Evolutionary conservation across 768 basidiomycete species (phyloP), one percentile per base, ranked within the genome.

Genomic region (Exidia glandulosa): DNA sequence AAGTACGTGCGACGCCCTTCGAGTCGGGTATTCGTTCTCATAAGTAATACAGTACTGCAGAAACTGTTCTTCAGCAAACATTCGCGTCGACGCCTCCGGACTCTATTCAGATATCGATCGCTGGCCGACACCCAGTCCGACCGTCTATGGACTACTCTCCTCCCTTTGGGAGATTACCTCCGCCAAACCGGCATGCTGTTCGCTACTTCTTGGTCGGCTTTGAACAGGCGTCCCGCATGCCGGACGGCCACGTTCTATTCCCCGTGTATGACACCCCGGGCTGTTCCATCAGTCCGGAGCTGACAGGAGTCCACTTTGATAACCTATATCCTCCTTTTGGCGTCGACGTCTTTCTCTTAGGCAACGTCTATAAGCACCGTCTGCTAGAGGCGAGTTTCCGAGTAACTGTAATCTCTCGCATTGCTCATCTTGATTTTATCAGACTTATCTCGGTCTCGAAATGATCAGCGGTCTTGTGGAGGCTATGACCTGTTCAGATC

Each of bases 121-220:
- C 16, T 66, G 9, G 41, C 41, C 41, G 19, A n/a, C 41, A 45
- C 23, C 41, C 41, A 14, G 41, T 55, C 27, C 66, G 66, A 33
- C 65, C 63, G 2, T 13, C 5, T 3, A 33, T 33, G 2, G 13
- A 50, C 6, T 30, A n/a, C 1, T 45, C 37, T 50, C 2, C 31
- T 14, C 63, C 66, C 52, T 27, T 58, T 16, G 59, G n/a, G 5
- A 32, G 61, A 4, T 14, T 7, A 1, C 63, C 63, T 0, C 57
- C 60, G 37, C 57, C 56, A 29, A 59, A 57, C 5, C 62, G 69
- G n/a, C 62, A 64, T 2, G 69, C 72, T 1, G 31, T 64, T 3
- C 62, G 61, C 45, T 72, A 72, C 57, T 67, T 64, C 41, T 58
- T 66, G 36, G 66, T 66, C 37, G 71, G 71, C 63, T 66, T 68